Evolutionary conservation across 2,329 filamentous ascomycete genomes (phyloP).

Genomic region (Colletotrichum limetticola): DNA sequence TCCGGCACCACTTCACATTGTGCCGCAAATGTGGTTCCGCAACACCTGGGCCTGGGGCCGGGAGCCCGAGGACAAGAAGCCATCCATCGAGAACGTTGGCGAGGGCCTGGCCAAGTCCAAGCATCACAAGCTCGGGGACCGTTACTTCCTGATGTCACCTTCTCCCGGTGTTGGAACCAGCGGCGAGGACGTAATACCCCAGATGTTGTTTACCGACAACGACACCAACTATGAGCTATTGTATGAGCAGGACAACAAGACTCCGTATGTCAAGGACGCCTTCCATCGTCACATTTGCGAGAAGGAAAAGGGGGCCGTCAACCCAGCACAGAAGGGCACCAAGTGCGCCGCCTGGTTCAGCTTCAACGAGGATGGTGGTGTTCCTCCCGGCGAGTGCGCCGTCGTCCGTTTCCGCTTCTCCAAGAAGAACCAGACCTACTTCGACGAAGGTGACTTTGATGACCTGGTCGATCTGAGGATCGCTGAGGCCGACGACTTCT

Average conservation of each 20-base stretch:
- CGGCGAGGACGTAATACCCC: conserved; percentile 84
- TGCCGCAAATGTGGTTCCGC: conserved; percentile 96
- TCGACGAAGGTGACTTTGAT: conserved; percentile 94
- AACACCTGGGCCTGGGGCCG: conserved; percentile 98
- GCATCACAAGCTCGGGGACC: conserved; percentile 83
- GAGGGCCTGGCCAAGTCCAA: conserved; percentile 79
- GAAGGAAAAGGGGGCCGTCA: conserved; percentile 81
- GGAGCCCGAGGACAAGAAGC: conserved; percentile 80
- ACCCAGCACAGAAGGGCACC: conserved; percentile 82
- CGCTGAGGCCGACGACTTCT: conserved; percentile 96
- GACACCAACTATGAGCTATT: conserved; percentile 87
- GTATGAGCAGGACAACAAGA: conserved; percentile 81
- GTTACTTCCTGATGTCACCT: conserved; percentile 86
- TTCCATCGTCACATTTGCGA: conserved; percentile 91
- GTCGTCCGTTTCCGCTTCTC: conserved; percentile 94
- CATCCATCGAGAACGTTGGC: conserved; percentile 74
- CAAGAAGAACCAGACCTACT: conserved; percentile 77
- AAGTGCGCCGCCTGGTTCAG: conserved; percentile 93
- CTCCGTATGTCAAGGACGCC: conserved; percentile 92
- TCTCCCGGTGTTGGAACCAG: conserved; percentile 85
- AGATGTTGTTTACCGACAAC: conserved; percentile 93
- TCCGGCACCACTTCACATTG: conserved; percentile 89
- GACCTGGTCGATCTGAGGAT: conserved; percentile 87
- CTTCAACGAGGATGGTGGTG: conserved; percentile 90
- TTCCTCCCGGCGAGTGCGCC: conserved; percentile 90